Evolutionary conservation across 139 green algal species (phyloP).

Genomic region (Coelastrella sp.): DNA sequence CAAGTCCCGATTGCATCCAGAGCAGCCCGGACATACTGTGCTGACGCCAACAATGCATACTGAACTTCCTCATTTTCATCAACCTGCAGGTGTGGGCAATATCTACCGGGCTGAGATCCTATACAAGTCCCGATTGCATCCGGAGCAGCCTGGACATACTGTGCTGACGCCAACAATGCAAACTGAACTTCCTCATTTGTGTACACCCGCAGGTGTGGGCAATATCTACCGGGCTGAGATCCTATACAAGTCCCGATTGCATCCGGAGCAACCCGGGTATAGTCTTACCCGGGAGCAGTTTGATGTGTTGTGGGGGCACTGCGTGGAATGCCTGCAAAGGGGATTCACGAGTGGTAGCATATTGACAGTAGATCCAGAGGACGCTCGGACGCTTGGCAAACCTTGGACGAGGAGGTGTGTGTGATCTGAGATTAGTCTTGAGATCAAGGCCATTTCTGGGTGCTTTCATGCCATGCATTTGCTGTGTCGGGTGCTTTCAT

Average conservation of each 20-base stretch:
- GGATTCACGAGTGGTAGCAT: constrained; percentile 87
- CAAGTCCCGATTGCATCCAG: constrained; percentile 86
- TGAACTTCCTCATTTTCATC: background rate
- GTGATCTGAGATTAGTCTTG: background rate
- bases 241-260: constrained; percentile 85
- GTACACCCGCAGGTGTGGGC: constrained; percentile 53
- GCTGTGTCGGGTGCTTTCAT: constrained; percentile 73
- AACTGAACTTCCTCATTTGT: background rate
- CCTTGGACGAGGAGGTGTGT: constrained; percentile 81
- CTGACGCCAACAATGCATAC: too few species aligned
- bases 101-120: constrained; percentile 93
- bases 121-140: constrained; percentile 86
- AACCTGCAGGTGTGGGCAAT: constrained; percentile 73
- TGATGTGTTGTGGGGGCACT: constrained; percentile 71
- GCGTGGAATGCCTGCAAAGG: constrained; percentile 77
- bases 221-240: constrained; percentile 95
- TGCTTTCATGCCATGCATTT: too few species aligned
- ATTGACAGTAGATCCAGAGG: constrained; percentile 89
- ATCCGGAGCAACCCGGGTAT: constrained; percentile 82
- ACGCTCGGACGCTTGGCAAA: constrained; percentile 72
- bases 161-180: too few species aligned
- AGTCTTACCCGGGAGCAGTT: constrained; percentile 68
- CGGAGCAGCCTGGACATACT: constrained; percentile 76
- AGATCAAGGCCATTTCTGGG: too few species aligned
- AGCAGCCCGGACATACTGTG: constrained; percentile 76